Conservation (phyloP, 2,329 filamentous ascomycete genomes). For the Neofusicoccum parvum region DNA sequence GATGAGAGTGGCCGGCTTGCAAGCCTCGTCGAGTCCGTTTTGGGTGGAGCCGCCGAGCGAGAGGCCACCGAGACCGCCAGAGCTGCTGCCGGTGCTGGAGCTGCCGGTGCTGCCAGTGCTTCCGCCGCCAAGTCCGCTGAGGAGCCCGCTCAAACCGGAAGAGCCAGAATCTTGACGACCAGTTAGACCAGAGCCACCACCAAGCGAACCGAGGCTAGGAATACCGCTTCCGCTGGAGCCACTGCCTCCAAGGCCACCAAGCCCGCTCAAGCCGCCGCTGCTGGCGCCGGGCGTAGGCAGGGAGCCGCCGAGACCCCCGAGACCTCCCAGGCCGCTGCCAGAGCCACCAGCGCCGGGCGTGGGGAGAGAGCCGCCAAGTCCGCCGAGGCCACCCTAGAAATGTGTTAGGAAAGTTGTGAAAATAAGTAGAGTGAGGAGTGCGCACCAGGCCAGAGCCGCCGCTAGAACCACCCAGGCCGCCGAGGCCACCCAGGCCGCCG, state of each 20-base stretch:
- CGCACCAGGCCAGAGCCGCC: not conserved
- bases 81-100: not conserved
- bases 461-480: not conserved
- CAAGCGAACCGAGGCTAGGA: not conserved
- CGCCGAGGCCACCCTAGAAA: not conserved
- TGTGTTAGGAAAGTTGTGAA: not conserved
- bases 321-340: no score
- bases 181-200: not conserved
- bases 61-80: not conserved
- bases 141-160: not conserved
- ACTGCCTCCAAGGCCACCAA: not conserved
- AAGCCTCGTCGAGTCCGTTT: constrained; percentile 46
- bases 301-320: not conserved
- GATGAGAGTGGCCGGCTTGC: constrained; percentile 55
- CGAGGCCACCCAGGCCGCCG: not conserved
- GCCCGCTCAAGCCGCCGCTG: not conserved
- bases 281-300: not conserved
- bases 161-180: constrained; percentile 2
- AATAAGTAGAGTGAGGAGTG: not conserved
- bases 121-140: not conserved
- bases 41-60: constrained; percentile 32
- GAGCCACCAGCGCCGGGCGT: not conserved
- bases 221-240: not conserved
- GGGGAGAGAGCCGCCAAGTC: not conserved
- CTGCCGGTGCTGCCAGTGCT: no score